Conservation (phyloP, 2,329 filamentous ascomycete genomes). For the Calonectria fujianensis region DNA sequence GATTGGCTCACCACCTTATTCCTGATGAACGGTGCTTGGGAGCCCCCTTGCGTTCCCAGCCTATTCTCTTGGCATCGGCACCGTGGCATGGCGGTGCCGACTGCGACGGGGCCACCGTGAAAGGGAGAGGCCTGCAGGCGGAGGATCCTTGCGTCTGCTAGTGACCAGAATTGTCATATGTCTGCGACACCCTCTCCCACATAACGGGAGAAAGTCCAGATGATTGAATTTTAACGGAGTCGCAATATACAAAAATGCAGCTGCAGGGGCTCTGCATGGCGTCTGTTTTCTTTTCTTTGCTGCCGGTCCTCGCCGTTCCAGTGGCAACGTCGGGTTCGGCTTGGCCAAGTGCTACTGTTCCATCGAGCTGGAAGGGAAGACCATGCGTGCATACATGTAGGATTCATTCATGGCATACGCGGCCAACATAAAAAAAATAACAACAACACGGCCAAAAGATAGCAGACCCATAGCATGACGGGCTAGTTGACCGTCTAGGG, state of each 20-base stretch:
- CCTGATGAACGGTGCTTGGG: slow-evolving; percentile 8
- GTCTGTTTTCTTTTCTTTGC: slow-evolving; percentile 1
- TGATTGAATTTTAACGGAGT: slow-evolving; percentile 31
- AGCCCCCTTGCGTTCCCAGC: slow-evolving; percentile 30
- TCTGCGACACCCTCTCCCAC: slow-evolving; percentile 34
- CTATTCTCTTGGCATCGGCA: slow-evolving; percentile 18
- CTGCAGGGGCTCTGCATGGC: slow-evolving; percentile 38
- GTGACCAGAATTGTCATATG: slow-evolving; percentile 15
- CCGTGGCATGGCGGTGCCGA: neutral
- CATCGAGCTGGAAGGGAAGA: slow-evolving; percentile 24
- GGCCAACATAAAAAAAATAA: slow-evolving; percentile 15
- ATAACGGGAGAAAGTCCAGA: slow-evolving; percentile 16
- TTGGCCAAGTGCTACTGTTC: slow-evolving; percentile 21
- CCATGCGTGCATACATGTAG: slow-evolving; percentile 21
- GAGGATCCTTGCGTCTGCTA: slow-evolving; percentile 31
- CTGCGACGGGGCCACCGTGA: neutral
- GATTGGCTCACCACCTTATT: slow-evolving; percentile 15
- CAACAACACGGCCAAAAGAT: neutral
- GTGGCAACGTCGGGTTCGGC: slow-evolving; percentile 27
- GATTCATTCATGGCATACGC: slow-evolving; percentile 18
- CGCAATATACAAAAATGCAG: slow-evolving; percentile 22
- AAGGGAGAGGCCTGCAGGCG: slow-evolving; percentile 21
- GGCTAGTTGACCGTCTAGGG: slow-evolving; percentile 1
- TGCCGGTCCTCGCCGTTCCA: slow-evolving; percentile 19
- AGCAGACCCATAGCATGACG: slow-evolving; percentile 19